Base-by-base conservation (phyloP, 257 asterid genomes). In the Solanum pennellii region DNA sequence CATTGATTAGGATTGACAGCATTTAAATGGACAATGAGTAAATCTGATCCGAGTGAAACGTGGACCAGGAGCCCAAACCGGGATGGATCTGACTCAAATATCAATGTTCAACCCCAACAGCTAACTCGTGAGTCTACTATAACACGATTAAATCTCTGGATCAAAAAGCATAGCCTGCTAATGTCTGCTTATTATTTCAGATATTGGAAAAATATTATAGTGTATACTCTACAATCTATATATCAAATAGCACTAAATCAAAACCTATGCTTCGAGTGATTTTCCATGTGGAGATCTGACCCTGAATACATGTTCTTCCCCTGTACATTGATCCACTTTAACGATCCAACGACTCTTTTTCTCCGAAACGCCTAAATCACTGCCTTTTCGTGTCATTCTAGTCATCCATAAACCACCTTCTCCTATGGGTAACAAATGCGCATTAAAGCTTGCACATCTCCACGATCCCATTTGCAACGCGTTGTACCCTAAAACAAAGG, bases 271-370 rank as follows among this genome's bases (percentile, higher is more conserved):
- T 33, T 72, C 79, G 2, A 72, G 44, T 16, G 45, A 33, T 16
- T 35, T 33, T 59, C 86, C 74, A 59, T 56, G 75, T 56, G 90
- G 84, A 42, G 93, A 85, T 89, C 92, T 91, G 7, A 95, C 92
- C 88, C 96, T 90, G 76, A 91, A 93, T 47, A 92, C 95, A 86
- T 93, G 96, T 66, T 94, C 97, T 89, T 94, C 97, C 15, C 95
- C 95, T 5, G 95, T 93, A 88, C 92, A 88, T 66, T 92, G 89
- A 88, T 93, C 94, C 87, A 92, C 95, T 89, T 33, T 56, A 0
- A 82, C 49, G 59, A 82, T 31, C 86, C 86, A 52, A 9, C 72
- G 86, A 9, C 31, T 82, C 47, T 52, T 82, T 20, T 62, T 52
- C 44, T 86, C 86, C 3, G 33, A 31, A 83, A 80, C 84, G 37